Conservation (phyloP, 1,139 yeast genomes). For the Diutina pseudorugosa region DNA sequence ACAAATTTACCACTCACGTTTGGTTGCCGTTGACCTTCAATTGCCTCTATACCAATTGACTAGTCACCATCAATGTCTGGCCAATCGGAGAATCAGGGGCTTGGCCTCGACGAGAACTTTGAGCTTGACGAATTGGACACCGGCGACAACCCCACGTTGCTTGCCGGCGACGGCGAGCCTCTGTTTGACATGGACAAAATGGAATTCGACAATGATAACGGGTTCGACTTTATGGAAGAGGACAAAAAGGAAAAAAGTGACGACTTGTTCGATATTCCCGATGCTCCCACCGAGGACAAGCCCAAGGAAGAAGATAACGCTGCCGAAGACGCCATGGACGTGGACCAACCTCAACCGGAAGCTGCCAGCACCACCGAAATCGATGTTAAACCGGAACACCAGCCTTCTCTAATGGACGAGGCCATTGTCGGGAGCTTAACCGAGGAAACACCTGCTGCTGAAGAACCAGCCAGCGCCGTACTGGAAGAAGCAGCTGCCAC, state of each 20-base stretch:
- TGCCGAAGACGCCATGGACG: background rate
- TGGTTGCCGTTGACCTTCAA: background rate
- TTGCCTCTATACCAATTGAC: background rate
- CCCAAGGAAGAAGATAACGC: background rate
- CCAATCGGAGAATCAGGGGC: conserved; percentile 2
- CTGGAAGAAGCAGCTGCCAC: background rate
- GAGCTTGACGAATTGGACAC: conserved; percentile 1
- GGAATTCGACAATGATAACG: background rate
- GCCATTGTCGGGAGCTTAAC: background rate
- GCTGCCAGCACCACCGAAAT: background rate
- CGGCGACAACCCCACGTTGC: background rate
- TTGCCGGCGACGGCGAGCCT: background rate
- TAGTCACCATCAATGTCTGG: background rate
- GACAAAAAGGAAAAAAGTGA: background rate
- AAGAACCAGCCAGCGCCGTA: background rate
- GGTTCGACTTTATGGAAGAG: background rate
- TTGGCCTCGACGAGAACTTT: conserved; percentile 1
- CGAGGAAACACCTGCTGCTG: background rate
- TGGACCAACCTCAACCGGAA: background rate
- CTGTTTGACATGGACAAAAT: background rate
- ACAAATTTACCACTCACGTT: background rate
- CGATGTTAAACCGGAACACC: background rate
- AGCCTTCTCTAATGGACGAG: background rate
- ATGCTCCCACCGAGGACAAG: background rate
- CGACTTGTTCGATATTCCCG: background rate